Base-by-base conservation (phyloP, 495 filamentous ascomycete species). In the Penicillium silybi region DNA sequence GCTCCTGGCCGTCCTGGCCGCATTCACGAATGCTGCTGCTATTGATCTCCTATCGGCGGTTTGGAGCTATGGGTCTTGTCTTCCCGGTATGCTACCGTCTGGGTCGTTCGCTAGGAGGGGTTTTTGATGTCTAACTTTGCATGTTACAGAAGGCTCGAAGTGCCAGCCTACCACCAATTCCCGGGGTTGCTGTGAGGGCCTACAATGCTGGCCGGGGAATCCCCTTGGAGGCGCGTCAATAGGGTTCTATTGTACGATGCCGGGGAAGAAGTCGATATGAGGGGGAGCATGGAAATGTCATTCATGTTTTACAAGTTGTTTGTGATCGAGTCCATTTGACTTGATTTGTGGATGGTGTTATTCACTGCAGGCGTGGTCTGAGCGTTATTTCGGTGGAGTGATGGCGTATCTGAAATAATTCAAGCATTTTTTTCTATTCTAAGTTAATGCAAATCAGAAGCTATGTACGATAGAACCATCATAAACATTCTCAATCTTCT, bases 401-500 rank as follows among this genome's bases (percentile, higher is more conserved):
- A 11, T 32, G 29, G 29, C 29, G 29, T 32, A 11, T 32, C 29
- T 11, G 29, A 32, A 32, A 32, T 32, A 15, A 1, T 3, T 32
- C 22, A 23, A 23, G 29, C 29, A 32, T 32, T 32, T 4, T 2
- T 29, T 32, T 32, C 29, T 32, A 32, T 32, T 32, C 29, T 32
- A 32, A 13, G 11, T 32, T 10, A 32, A 32, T 32, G 10, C 29
- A 32, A 32, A 32, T 32, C 29, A 32, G 29, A 32, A 32, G 29
- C 29, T 32, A 32, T 32, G 29, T 32, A 32, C 29, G 29, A 32
- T 13, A 32, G 29, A 32, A 15, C 22, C 22, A 32, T 13, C 11
- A 32, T 32, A 25, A 25, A 43, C 19, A 43, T 8, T 22, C 41
- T 59, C 62, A 74, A 27, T 80, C 76, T 1, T 84, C 79, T 18